These are phyloP conservation scores for Talaromyces thailandensis DNA, from an alignment of 495 filamentous ascomycete species.

Conservation along the genomic window DNA sequence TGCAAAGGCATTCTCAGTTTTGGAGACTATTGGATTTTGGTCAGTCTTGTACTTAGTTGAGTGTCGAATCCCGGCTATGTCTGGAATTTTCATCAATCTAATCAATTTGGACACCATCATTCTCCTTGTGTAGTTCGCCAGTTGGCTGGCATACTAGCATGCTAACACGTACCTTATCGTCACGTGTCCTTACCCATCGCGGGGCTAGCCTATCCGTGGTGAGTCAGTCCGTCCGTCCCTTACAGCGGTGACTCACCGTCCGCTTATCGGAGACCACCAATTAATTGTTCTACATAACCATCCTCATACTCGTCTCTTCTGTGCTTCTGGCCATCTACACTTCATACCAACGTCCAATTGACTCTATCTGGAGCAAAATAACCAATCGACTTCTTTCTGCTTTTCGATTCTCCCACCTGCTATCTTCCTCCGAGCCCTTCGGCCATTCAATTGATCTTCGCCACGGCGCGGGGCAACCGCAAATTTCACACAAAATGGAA, in stretches of 20 bases:
- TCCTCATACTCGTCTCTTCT: neutral
- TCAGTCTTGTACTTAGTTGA: neutral
- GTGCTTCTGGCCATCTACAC: neutral
- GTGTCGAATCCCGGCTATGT: neutral
- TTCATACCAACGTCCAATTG: neutral
- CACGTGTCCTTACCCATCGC: neutral
- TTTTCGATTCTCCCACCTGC: neutral
- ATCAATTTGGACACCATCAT: neutral
- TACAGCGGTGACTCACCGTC: neutral
- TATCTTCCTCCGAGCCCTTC: neutral
- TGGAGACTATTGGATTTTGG: neutral
- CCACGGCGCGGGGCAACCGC: conserved; percentile 8
- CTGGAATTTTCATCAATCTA: neutral
- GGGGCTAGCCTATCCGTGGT: neutral
- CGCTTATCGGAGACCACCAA: neutral
- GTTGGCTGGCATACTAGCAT: too few relatives aligned
- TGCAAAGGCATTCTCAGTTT: neutral
- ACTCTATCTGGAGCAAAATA: neutral
- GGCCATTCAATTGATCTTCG: conserved; percentile 5
- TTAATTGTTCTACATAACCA: neutral
- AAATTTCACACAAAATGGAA: conserved; percentile 46
- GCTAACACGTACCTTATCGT: neutral
- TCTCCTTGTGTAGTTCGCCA: neutral
- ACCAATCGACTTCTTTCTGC: neutral
- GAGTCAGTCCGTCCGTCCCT: neutral